A percentile compares a stretch with the other conserved stretches of the same genome.
phyloP scores from a whole-genome alignment of 306 rosid genomes.

The Glycyrrhiza uralensis region DNA sequence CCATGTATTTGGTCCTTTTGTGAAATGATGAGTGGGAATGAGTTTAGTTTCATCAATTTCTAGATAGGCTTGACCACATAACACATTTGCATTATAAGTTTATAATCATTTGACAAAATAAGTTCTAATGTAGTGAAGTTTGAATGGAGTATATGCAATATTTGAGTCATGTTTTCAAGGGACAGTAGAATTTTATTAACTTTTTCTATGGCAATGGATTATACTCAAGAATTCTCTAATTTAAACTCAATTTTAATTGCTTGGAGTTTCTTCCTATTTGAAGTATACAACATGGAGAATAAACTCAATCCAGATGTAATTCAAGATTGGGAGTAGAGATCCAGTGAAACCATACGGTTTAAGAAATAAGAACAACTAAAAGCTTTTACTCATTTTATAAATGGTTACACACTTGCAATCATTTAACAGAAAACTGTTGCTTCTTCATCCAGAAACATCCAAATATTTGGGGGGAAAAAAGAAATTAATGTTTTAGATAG shows the following conservation, averaged over 20 bases:
- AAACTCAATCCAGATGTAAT: not conserved
- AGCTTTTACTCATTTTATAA: not conserved
- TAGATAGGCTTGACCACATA: conserved; percentile 2
- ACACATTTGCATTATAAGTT: not conserved
- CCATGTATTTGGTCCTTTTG: not conserved
- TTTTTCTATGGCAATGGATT: not conserved
- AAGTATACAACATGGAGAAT: conserved; percentile 8
- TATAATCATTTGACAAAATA: not conserved
- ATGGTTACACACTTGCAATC: not conserved
- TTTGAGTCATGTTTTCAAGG: not conserved
- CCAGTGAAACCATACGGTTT: no score
- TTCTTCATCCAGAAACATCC: not conserved
- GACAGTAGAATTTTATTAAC: not conserved
- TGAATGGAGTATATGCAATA: not conserved
- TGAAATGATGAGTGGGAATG: not conserved
- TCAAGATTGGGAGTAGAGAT: not conserved
- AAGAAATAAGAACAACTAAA: not conserved
- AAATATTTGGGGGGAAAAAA: not conserved
- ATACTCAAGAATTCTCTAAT: not conserved
- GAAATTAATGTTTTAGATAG: not conserved
- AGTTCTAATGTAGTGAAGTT: not conserved
- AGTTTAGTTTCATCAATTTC: conserved; percentile 12
- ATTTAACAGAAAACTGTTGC: not conserved
- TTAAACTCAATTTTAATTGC: not conserved
- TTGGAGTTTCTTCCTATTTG: not conserved